Evolutionary conservation across 371 early-diverging fungal genomes (phyloP), one percentile per base, ranked within the genome.

Genomic region (Syncephalis plumigaleata): DNA sequence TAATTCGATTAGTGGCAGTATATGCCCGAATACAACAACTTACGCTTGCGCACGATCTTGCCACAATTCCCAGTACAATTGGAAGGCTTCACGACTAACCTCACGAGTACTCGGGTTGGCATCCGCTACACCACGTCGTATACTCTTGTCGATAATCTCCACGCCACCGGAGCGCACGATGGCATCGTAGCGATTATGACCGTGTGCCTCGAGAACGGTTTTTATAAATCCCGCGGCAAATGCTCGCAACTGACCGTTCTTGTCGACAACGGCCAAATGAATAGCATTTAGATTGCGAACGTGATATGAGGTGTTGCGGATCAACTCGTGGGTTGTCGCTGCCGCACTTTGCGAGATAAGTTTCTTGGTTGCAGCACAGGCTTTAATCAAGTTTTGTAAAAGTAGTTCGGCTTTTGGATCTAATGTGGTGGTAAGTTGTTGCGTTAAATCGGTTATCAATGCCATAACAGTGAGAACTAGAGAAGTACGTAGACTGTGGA

Each of bases 401-500:
- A 66, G 22, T 16, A 46, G 23, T n/a, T 66, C 67, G 1, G 44
- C 55, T 21, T 56, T 37, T 36, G 61, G 65, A 37, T 66, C 67
- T 17, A 64, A 11, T 1, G 39, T 9, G 1, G 37, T 13, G n/a
- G 37, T 27, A 2, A 57, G 40, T 22, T 27, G 20, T 9, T 40
- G 49, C 4, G 49, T 36, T 15, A 66, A 26, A 27, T 61, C 62
- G 9, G 37, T 47, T 3, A 64, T 45, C 18, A 53, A 39, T 13
- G 47, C 40, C 49, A 50, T 54, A 13, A 55, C 24, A 7, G 61
- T 52, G 23, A 61, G 47, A 2, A 56, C 56, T 25, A 66, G 46
- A 11, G 65, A 49, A 9, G 67, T 61, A 1, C 67, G 55, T 27
- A 64, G 48, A 55, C 67, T 66, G 38, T 45, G 47, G n/a, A 65